phyloP scores from a whole-genome alignment of 2,329 filamentous ascomycete genomes.

The Rosellinia necatrix region DNA sequence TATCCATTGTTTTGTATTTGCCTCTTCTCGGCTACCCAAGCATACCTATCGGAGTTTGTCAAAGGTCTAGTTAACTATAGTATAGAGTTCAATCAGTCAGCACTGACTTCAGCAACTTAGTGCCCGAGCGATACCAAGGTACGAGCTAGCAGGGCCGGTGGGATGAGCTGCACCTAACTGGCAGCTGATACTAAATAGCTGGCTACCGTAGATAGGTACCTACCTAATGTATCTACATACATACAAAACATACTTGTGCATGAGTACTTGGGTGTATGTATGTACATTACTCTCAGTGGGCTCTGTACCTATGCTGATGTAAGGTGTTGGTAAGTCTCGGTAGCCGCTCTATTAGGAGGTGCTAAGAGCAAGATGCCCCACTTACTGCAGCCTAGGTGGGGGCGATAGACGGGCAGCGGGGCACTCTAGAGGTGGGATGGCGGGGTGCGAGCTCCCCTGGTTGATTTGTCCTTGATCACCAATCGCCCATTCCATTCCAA shows the following conservation, averaged over 20 bases:
- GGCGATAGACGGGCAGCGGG: neutral
- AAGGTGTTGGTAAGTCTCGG: constrained; percentile 36
- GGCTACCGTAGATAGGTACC: neutral
- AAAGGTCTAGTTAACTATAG: too few relatives aligned
- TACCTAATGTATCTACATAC: neutral
- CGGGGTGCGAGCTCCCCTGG: constrained; percentile 19
- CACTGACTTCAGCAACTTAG: constrained; percentile 20
- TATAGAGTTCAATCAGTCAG: constrained; percentile 27
- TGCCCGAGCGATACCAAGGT: too few relatives aligned
- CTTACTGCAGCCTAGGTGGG: constrained; percentile 13
- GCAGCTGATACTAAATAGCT: too few relatives aligned
- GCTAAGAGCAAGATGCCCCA: constrained; percentile 1
- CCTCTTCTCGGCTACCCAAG: neutral
- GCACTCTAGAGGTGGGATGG: constrained; percentile 25
- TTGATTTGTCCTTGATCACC: constrained; percentile 32
- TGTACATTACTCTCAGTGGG: neutral
- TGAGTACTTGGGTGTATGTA: neutral
- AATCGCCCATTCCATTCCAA: constrained; percentile 25
- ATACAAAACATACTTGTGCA: too few relatives aligned
- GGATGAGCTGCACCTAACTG: too few relatives aligned
- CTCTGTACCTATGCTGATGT: constrained; percentile 31
- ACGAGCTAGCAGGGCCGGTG: neutral
- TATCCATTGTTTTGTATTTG: constrained; percentile 2
- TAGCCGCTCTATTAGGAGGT: neutral
- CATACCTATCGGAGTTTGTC: too few relatives aligned